These are phyloP conservation scores for Sordaria brevicollis DNA, from an alignment of 495 filamentous ascomycete genomes.

Conservation along the genomic window DNA sequence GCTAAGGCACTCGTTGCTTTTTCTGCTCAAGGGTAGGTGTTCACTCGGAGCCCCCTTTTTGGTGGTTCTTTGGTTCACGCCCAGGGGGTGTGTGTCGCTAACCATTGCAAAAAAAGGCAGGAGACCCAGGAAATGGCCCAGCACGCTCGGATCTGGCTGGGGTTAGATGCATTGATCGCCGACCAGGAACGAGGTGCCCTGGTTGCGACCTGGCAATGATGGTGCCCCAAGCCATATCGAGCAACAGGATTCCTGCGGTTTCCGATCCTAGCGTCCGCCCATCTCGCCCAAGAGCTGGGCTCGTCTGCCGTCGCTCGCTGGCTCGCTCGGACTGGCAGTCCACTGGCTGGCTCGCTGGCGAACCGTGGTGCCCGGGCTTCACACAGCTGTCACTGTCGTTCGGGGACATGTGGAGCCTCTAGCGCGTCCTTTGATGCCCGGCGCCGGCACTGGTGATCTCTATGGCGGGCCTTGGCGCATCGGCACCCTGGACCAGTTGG, in stretches of 20 bases:
- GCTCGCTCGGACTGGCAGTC: not conserved
- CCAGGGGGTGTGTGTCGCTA: constrained; percentile 5
- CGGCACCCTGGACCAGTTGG: not conserved
- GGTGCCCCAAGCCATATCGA: constrained; percentile 13
- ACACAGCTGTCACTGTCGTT: not conserved
- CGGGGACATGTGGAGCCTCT: not conserved
- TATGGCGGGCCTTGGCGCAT: not conserved
- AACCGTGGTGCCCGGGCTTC: not conserved
- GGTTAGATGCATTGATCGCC: constrained; percentile 20
- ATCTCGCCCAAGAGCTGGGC: not conserved
- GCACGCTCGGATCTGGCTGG: not conserved
- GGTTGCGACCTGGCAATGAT: not conserved
- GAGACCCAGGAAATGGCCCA: not conserved
- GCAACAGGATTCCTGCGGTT: constrained; percentile 7
- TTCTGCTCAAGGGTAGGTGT: not conserved
- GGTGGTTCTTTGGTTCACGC: not conserved
- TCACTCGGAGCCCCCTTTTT: not conserved
- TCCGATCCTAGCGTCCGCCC: constrained; percentile 21
- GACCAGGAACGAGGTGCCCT: constrained; percentile 12
- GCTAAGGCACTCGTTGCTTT: not conserved
- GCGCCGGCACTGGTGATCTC: not conserved
- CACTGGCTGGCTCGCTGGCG: not conserved
- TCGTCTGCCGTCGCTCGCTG: too few relatives aligned
- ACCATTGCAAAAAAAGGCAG: not conserved
- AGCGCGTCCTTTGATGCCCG: not conserved